phyloP scores from a whole-genome alignment of 2,329 filamentous ascomycete species.

The Phyllosticta ampelicida region DNA sequence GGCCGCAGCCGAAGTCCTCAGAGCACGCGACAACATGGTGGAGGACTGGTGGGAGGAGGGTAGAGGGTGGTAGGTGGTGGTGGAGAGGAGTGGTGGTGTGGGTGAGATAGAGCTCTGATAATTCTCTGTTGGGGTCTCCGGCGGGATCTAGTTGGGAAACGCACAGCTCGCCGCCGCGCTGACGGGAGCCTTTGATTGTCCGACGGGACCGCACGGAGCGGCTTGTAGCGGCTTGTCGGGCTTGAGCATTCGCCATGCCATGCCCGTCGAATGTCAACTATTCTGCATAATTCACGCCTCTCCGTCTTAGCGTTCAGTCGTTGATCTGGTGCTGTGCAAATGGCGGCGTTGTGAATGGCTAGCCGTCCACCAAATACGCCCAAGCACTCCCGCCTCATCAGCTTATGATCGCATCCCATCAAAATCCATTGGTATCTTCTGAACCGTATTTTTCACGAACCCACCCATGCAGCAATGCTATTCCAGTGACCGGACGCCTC shows the following conservation, averaged over 20 bases:
- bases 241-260: neutral
- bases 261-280: neutral
- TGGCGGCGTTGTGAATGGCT: neutral
- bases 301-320: neutral
- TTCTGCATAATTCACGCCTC: neutral
- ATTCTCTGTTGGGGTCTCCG: slow-evolving; percentile 9
- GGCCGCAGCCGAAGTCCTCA: slow-evolving; percentile 29
- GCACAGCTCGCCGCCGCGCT: neutral
- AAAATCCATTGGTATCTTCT: neutral
- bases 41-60: slow-evolving; percentile 8
- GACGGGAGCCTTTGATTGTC: neutral
- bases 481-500: neutral
- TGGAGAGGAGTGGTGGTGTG: slow-evolving; percentile 8
- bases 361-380: neutral
- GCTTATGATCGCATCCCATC: neutral
- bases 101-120: slow-evolving; percentile 8
- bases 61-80: slow-evolving; percentile 6
- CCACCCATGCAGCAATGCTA: neutral
- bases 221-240: neutral
- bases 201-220: neutral
- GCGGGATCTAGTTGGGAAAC: slow-evolving; percentile 6
- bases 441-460: neutral
- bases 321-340: neutral
- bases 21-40: slow-evolving; percentile 30
- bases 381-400: neutral